Evolutionary conservation across 2,329 filamentous ascomycete genomes (phyloP).

Genomic region (Dothideomycetes sp.): DNA sequence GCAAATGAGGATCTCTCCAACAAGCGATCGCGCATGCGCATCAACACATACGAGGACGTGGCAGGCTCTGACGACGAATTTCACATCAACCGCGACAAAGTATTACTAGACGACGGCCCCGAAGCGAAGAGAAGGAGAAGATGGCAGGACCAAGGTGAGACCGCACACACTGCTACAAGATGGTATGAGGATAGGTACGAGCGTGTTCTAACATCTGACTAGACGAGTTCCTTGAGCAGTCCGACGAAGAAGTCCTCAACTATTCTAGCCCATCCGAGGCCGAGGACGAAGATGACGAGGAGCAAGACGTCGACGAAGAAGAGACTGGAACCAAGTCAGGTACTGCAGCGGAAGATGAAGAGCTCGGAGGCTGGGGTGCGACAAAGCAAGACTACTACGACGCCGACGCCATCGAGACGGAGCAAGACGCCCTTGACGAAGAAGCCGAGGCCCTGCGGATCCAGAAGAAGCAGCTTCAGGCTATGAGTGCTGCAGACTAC

Average conservation of each 20-base stretch:
- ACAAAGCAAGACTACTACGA: constrained; percentile 89
- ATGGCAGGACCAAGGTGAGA: constrained; percentile 51
- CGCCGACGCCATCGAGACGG: constrained; percentile 63
- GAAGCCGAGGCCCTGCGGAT: constrained; percentile 80
- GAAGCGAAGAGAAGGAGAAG: constrained; percentile 66
- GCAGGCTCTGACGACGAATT: constrained; percentile 93
- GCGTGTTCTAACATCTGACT: too few relatives aligned
- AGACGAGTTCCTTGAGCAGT: constrained; percentile 48
- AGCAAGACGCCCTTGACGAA: constrained; percentile 73
- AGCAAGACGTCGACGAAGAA: constrained; percentile 33
- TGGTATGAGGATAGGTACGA: background rate
- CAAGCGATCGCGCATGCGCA: constrained; percentile 40
- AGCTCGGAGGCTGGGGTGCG: constrained; percentile 69
- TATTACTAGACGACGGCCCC: constrained; percentile 73
- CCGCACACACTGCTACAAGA: too few relatives aligned
- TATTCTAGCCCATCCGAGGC: constrained; percentile 31
- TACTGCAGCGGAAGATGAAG: constrained; percentile 46
- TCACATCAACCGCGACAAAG: constrained; percentile 73
- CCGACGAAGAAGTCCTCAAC: constrained; percentile 53
- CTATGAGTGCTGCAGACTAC: constrained; percentile 87
- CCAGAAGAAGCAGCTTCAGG: constrained; percentile 80
- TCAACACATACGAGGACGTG: constrained; percentile 65
- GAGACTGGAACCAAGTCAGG: constrained; percentile 11
- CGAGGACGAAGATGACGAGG: constrained; percentile 41
- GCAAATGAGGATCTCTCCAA: constrained; percentile 17